A percentile compares a stretch with the other conserved stretches of the same genome.
phyloP scores from a whole-genome alignment of 805 yeast genomes.

The Martiniozyma abietophila region DNA sequence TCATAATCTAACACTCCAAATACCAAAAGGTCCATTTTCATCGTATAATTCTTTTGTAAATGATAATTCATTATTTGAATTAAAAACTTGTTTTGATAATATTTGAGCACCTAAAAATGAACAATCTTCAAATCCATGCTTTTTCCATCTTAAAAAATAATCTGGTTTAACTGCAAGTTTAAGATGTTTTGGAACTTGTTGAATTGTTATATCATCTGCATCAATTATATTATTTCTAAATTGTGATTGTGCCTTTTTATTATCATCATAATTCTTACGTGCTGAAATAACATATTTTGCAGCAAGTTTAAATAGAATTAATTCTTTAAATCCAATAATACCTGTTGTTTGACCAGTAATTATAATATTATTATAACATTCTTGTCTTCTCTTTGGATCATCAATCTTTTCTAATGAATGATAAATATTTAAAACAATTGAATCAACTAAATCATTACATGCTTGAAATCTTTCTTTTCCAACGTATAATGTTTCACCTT shows the following conservation, averaged over 20 bases:
- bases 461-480: slow-evolving; percentile 91
- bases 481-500: slow-evolving; percentile 51
- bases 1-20: slow-evolving; percentile 45
- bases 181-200: slow-evolving; percentile 74
- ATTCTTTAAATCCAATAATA: slow-evolving; percentile 70
- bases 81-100: slow-evolving; percentile 75
- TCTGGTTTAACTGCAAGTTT: slow-evolving; percentile 70
- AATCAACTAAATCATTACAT: slow-evolving; percentile 45
- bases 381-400: slow-evolving; percentile 65
- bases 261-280: not conserved
- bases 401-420: slow-evolving; percentile 41
- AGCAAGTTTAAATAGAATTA: slow-evolving; percentile 46
- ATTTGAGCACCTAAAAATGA: slow-evolving; percentile 82
- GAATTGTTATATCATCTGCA: slow-evolving; percentile 23
- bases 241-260: slow-evolving; percentile 14
- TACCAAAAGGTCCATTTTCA: slow-evolving; percentile 70
- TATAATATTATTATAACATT: slow-evolving; percentile 75
- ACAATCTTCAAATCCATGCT: slow-evolving; percentile 64
- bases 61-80: slow-evolving; percentile 58
- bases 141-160: slow-evolving; percentile 93
- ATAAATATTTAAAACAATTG: slow-evolving; percentile 46
- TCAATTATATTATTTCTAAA: slow-evolving; percentile 24
- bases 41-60: slow-evolving; percentile 62
- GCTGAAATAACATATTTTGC: slow-evolving; percentile 19
- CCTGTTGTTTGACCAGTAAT: slow-evolving; percentile 70